These are phyloP conservation scores for Podaxis sp. DNA, from an alignment of 768 basidiomycete species.

Conservation along the genomic window DNA sequence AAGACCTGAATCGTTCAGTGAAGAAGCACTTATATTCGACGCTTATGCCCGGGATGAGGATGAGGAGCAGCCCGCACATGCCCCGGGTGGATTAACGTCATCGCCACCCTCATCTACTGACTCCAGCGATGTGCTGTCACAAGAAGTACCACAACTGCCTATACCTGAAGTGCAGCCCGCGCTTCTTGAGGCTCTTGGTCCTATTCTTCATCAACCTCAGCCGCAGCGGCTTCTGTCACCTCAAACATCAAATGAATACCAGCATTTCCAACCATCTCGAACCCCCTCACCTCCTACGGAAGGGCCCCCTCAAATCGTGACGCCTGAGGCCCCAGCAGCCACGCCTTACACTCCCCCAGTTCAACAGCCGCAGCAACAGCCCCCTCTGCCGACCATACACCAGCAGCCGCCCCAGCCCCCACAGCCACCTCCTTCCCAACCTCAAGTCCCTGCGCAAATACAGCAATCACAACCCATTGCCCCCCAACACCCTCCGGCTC, in stretches of 20 bases:
- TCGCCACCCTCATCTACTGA: conserved; percentile 26
- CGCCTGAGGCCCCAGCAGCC: conserved; percentile 25
- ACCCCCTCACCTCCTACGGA: conserved; percentile 56
- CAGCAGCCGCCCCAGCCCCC: conserved; percentile 18
- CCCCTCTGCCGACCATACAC: conserved; percentile 25
- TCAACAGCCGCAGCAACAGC: conserved; percentile 20
- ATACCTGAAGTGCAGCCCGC: conserved; percentile 30
- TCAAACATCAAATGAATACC: conserved; percentile 33
- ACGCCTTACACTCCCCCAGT: conserved; percentile 22
- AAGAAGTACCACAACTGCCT: conserved; percentile 23
- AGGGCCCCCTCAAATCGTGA: conserved; percentile 26
- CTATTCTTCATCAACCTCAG: conserved; percentile 65
- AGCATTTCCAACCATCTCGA: conserved; percentile 41
- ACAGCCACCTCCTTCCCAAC: conserved; percentile 25
- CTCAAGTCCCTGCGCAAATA: conserved; percentile 1
- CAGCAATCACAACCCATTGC: conserved; percentile 1
- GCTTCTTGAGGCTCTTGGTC: conserved; percentile 34
- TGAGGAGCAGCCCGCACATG: conserved; percentile 37
- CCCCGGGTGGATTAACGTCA: conserved; percentile 30
- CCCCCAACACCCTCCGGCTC: conserved; percentile 41
- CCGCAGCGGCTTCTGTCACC: conserved; percentile 56
- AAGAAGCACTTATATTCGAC: conserved; percentile 83
- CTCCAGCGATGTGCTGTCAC: conserved; percentile 16
- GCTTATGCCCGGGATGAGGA: conserved; percentile 68
- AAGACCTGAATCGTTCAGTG: conserved; percentile 76